Evolutionary conservation across 2,329 filamentous ascomycete genomes (phyloP), one percentile per base, ranked within the genome.

Genomic region (Exophiala dermatitidis): DNA sequence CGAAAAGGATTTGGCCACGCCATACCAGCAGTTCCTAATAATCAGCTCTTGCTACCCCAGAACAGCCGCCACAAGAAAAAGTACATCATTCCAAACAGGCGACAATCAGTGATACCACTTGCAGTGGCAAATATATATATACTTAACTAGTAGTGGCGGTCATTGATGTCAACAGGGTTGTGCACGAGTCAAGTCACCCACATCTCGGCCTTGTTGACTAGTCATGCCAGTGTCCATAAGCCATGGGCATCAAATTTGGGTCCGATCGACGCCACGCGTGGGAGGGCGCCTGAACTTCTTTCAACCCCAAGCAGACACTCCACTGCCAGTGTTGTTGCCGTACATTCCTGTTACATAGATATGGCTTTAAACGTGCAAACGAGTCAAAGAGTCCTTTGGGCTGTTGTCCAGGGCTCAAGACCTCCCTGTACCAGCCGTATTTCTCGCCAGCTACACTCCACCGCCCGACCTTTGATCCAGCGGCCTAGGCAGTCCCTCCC

Each of bases 1-100:
- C 59, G 46, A 41, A 67, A 67, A n/a, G 60, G 66, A 47, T 67
- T 66, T 30, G 63, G 63, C 60, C 60, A 63, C 19, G 62, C 59
- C 64, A 66, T 67, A 1, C 29, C 19, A 19, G 19, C 19, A 19
- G 19, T 19, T 19, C 19, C 19, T 19, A 19, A 19, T 19, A 19
- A 19, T 19, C 19, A 19, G 19, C 19, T 19, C 19, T 19, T 19
- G 2, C 19, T 19, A 19, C 19, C 19, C 19, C 19, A 19, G 19
- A 19, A 19, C 19, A 19, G 19, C 19, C 19, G 19, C 19, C 19
- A 19, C 19, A 19, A 32, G 44, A 30, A n/a, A 28, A 30, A 45
- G 40, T 48, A 26, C 26, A 51, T 34, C 2, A 19, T 19, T 19
- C 19, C 19, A 19, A 19, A 19, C 19, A 19, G 19, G 19, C 19